Conservation (phyloP, 306 rosid species). For the Mimosa pudica region DNA sequence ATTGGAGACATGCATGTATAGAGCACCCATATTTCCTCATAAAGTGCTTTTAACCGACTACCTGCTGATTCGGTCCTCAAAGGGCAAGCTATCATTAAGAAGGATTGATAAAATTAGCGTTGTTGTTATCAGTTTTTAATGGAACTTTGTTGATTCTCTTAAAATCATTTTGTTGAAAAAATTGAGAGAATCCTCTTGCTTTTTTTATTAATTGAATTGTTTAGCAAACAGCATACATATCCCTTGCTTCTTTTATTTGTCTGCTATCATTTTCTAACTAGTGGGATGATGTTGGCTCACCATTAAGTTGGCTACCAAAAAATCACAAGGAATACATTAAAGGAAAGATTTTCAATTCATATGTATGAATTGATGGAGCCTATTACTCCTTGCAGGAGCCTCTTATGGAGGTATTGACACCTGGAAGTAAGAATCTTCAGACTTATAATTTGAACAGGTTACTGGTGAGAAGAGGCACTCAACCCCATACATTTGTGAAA, state of each 20-base stretch:
- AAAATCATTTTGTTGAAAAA: constrained; percentile 7
- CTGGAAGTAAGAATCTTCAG: constrained; percentile 94
- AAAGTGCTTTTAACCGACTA: constrained; percentile 87
- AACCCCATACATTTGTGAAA: constrained; percentile 62
- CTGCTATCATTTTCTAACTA: constrained; percentile 2
- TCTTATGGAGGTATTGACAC: constrained; percentile 93
- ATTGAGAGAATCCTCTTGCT: constrained; percentile 11
- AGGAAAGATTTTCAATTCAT: neutral
- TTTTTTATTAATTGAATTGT: constrained; percentile 21
- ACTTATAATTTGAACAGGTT: constrained; percentile 84
- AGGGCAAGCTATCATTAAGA: constrained; percentile 87
- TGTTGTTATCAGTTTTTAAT: constrained; percentile 43
- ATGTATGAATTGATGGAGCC: constrained; percentile 23
- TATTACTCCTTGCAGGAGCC: constrained; percentile 74
- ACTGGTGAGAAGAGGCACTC: constrained; percentile 71
- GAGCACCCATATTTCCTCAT: constrained; percentile 90
- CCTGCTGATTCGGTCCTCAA: constrained; percentile 87
- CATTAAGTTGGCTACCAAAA: neutral
- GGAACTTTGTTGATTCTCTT: constrained; percentile 10
- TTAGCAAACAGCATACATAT: neutral
- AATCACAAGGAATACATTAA: no score
- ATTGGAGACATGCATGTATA: constrained; percentile 92
- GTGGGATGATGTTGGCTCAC: constrained; percentile 14
- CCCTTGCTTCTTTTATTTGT: constrained; percentile 2
- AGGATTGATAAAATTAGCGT: constrained; percentile 83